phyloP scores from a whole-genome alignment of 2,329 filamentous ascomycete species.

The Botrytis hyacinthi region DNA sequence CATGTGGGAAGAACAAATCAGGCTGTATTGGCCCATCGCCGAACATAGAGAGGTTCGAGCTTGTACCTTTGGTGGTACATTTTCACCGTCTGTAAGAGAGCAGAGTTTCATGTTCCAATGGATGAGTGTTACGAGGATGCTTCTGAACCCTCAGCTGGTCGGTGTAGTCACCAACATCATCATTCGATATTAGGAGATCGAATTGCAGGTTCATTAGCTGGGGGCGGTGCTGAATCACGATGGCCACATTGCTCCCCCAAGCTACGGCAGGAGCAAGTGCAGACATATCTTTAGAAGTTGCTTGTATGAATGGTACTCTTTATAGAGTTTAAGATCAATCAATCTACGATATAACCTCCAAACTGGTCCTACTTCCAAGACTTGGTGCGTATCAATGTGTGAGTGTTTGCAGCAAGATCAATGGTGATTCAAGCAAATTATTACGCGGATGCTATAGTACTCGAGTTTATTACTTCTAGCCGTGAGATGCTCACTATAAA shows the following conservation, averaged over 20 bases:
- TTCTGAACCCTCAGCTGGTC: no score
- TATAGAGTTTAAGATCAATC: not conserved
- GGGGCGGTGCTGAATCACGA: not conserved
- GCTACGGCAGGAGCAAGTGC: not conserved
- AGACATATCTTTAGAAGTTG: not conserved
- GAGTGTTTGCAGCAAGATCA: not conserved
- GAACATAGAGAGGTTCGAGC: not conserved
- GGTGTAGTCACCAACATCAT: not conserved
- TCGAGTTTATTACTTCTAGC: not conserved
- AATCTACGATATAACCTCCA: no score
- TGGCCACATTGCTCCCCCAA: not conserved
- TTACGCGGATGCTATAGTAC: not conserved
- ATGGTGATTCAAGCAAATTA: not conserved
- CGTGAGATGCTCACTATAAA: not conserved
- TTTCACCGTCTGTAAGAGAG: not conserved
- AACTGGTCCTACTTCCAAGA: not conserved
- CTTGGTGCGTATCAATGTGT: not conserved
- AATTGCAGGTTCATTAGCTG: not conserved
- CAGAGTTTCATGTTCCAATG: not conserved
- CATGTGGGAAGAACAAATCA: not conserved
- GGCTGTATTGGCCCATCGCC: conserved; percentile 3
- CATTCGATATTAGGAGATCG: not conserved
- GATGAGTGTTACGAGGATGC: not conserved
- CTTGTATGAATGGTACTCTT: not conserved
- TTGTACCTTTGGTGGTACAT: not conserved